A percentile compares a stretch with the other conserved stretches of the same genome.
Evolutionary conservation across 2,329 filamentous ascomycete genomes (phyloP).

Genomic region (Fusarium nanum): DNA sequence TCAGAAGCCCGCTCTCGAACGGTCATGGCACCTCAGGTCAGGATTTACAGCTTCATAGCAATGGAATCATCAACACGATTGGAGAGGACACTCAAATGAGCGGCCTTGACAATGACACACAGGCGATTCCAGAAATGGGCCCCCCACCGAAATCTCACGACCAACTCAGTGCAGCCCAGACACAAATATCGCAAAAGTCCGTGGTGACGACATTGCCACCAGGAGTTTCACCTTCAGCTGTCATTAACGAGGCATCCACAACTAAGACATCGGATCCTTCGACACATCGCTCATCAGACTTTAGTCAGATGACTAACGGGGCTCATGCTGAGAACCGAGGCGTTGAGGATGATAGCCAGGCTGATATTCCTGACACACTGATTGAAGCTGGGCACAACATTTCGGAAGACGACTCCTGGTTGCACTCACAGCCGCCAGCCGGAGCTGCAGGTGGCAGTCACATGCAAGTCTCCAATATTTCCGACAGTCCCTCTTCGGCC

Average conservation of each 20-base stretch:
- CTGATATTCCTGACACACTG: constrained; percentile 67
- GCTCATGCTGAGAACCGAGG: constrained; percentile 60
- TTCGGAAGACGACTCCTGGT: constrained; percentile 66
- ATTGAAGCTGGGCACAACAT: constrained; percentile 58
- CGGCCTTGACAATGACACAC: constrained; percentile 62
- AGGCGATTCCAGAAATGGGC: constrained; percentile 63
- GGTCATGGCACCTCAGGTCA: constrained; percentile 58
- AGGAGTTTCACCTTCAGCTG: constrained; percentile 68
- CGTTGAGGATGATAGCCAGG: constrained; percentile 51
- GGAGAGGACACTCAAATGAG: constrained; percentile 69
- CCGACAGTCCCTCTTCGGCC: constrained; percentile 54
- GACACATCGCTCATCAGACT: constrained; percentile 69
- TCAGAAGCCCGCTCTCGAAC: constrained; percentile 70
- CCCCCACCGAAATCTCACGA: constrained; percentile 58
- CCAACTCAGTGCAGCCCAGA: constrained; percentile 56
- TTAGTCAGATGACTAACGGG: constrained; percentile 79
- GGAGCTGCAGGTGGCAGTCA: constrained; percentile 58
- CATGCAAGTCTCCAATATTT: constrained; percentile 40
- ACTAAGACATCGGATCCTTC: constrained; percentile 88
- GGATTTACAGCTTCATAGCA: constrained; percentile 60
- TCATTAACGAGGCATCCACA: constrained; percentile 88
- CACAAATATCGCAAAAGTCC: constrained; percentile 73
- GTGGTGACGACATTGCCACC: constrained; percentile 67
- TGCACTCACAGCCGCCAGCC: constrained; percentile 68
- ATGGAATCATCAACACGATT: constrained; percentile 65